Evolutionary conservation across 1,284 basidiomycete genomes (phyloP).

Genomic region (Leccinum pachyderme): DNA sequence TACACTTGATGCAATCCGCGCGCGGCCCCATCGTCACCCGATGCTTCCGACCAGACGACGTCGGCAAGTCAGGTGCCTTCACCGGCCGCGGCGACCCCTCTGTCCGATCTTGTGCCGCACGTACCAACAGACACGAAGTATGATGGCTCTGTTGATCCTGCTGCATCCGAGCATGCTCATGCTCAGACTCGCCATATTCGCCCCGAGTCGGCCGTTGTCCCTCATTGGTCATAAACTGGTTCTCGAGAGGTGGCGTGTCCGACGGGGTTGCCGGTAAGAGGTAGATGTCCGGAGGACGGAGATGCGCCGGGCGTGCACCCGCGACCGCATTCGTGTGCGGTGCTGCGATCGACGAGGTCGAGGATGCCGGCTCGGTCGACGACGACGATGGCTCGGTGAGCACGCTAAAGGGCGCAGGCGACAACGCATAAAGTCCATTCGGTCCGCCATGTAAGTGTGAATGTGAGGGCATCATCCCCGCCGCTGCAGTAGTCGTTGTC

Average conservation of each 20-base stretch:
- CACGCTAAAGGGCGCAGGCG: slow-evolving; percentile 32
- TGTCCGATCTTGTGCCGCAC: slow-evolving; percentile 14
- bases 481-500: slow-evolving; percentile 16
- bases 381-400: slow-evolving; percentile 29
- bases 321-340: slow-evolving; percentile 4
- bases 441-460: neutral
- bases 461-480: neutral
- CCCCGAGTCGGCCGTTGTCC: neutral
- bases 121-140: neutral
- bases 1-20: slow-evolving; percentile 69
- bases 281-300: slow-evolving; percentile 28
- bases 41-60: slow-evolving; percentile 37
- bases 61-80: slow-evolving; percentile 17
- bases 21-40: slow-evolving; percentile 73
- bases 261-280: slow-evolving; percentile 29
- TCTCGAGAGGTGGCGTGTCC: slow-evolving; percentile 18
- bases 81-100: slow-evolving; percentile 21
- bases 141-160: neutral
- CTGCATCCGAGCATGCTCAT: slow-evolving; percentile 6
- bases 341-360: slow-evolving; percentile 13
- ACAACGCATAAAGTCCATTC: slow-evolving; percentile 6
- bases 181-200: neutral
- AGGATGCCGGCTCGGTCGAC: slow-evolving; percentile 16
- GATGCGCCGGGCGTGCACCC: neutral
- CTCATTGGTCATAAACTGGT: slow-evolving; percentile 6